These are phyloP conservation scores for Hypocreales sp. DNA, from an alignment of 2,329 filamentous ascomycete genomes.

Conservation along the genomic window DNA sequence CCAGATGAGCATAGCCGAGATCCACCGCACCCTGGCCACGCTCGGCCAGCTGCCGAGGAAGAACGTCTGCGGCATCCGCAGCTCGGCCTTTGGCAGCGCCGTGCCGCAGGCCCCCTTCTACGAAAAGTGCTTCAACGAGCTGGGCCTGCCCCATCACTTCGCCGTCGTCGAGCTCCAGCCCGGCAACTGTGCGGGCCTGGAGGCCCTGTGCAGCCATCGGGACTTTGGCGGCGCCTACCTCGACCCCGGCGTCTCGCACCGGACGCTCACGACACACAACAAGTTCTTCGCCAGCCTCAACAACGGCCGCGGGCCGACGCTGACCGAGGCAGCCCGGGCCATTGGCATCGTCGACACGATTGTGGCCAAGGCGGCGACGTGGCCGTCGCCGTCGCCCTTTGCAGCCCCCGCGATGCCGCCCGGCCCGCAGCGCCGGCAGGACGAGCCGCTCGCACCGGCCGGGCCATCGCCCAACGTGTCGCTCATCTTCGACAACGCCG, in stretches of 20 bases:
- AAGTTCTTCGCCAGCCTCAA: constrained; percentile 34
- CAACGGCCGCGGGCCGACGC: constrained; percentile 33
- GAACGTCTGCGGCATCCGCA: constrained; percentile 67
- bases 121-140: constrained; percentile 67
- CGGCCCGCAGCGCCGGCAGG: constrained; percentile 25
- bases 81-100: constrained; percentile 42
- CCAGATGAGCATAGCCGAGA: constrained; percentile 73
- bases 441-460: constrained; percentile 11
- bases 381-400: constrained; percentile 25
- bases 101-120: constrained; percentile 72
- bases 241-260: constrained; percentile 51
- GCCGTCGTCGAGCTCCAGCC: constrained; percentile 56
- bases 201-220: constrained; percentile 55
- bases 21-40: constrained; percentile 63
- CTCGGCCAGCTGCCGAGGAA: constrained; percentile 70
- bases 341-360: constrained; percentile 78
- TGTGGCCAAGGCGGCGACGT: constrained; percentile 37
- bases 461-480: constrained; percentile 31
- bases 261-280: constrained; percentile 42
- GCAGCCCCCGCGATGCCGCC: constrained; percentile 35
- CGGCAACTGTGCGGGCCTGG: constrained; percentile 48
- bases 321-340: constrained; percentile 62
- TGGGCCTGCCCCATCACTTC: constrained; percentile 76
- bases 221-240: constrained; percentile 74
- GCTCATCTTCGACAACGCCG: constrained; percentile 66